phyloP scores from a whole-genome alignment of 169 alveolate species.

The Neospora caninum region DNA sequence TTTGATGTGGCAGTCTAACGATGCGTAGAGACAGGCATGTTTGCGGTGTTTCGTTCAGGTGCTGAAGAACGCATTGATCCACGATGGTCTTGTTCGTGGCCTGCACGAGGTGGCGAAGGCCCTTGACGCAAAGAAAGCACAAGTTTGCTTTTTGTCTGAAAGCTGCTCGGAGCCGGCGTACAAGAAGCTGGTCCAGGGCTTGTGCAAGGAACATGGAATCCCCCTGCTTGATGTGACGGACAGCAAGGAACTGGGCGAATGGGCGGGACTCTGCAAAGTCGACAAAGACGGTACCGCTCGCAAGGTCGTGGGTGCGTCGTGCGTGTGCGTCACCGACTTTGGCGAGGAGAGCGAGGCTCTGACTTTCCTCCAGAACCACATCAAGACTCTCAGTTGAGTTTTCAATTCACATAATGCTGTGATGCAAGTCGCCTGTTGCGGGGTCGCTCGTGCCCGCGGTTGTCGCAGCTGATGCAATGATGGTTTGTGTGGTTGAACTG shows the following conservation, averaged over 20 bases:
- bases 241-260: constrained; percentile 94
- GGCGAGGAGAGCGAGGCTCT: constrained; percentile 95
- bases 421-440: not conserved
- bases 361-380: constrained; percentile 88
- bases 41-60: constrained; percentile 73
- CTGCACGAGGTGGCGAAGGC: constrained; percentile 95
- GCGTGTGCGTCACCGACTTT: constrained; percentile 94
- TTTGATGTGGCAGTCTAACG: too few species aligned
- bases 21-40: not conserved
- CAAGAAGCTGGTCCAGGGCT: constrained; percentile 90
- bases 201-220: constrained; percentile 86
- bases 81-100: constrained; percentile 94
- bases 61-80: constrained; percentile 86
- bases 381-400: constrained; percentile 51
- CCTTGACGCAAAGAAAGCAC: constrained; percentile 93
- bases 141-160: constrained; percentile 93
- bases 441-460: not conserved
- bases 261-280: constrained; percentile 97
- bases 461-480: not conserved
- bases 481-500: not conserved
- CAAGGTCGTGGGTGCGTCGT: constrained; percentile 95
- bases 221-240: constrained; percentile 93
- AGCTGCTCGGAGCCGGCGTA: constrained; percentile 94
- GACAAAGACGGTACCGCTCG: constrained; percentile 94
- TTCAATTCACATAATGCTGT: not conserved